Base-by-base conservation (phyloP, 208 protist species). In the Wallacemonas sp. region DNA sequence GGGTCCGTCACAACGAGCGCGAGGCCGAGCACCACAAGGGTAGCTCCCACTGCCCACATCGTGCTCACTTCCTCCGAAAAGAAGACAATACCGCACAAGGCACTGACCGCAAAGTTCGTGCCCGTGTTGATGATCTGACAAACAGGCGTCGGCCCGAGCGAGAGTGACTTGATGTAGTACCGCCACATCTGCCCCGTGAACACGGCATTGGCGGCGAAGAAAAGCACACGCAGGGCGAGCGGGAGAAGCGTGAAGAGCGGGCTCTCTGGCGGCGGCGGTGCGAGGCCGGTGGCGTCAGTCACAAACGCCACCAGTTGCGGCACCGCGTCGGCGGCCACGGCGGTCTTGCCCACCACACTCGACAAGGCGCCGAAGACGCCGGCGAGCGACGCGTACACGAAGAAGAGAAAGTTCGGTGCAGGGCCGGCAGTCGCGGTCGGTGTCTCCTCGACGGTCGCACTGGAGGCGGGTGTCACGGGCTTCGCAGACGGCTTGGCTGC, bases 151-250 rank as follows among this genome's bases (percentile, higher is more conserved):
- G 90, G 81, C 0, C 90, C 90, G 22, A 82, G 81, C 10, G 81
- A 82, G 20, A 95, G 79, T 28, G 90, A 79, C 71, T 91, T 93
- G 22, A 95, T 22, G 52, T 93, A 91, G 74, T 83, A 92, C 25
- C 87, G 82, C 87, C 90, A 95, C 90, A 95, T 95, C 50, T 89
- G 80, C 50, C 68, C 87, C 10, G 87, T 95, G 61, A 79, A 82
- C 39, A 91, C 22, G 12, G 71, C 80, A 64, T 93, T 95, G 33
- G 66, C 22, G 2, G 66, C 50, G 49, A 92, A 85, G 20, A 86
- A 76, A 16, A 76, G 8, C 14, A 70, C 63, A 22, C 89, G 85
- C 38, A 89, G 23, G 22, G 36, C 36, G 25, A 62, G 49, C 36
- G 5, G 61, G 1, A 61, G 63, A 5, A 68, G 32, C 12, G 48